phyloP scores from a whole-genome alignment of 805 yeast species.

The Barnettozyma salicaria region DNA sequence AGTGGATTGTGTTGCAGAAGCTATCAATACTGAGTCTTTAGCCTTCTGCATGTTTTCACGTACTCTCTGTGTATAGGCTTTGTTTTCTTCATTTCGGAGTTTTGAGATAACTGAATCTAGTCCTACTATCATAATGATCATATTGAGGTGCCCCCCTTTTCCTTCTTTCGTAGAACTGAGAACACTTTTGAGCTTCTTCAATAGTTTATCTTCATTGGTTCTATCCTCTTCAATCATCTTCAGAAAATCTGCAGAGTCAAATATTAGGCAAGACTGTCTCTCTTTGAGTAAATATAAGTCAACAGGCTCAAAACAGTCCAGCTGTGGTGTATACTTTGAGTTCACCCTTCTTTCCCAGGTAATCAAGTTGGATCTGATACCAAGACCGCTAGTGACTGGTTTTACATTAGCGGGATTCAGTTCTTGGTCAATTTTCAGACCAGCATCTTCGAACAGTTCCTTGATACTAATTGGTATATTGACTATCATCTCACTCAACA shows the following conservation, averaged over 20 bases:
- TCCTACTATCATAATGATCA: slow-evolving; percentile 44
- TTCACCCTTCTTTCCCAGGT: slow-evolving; percentile 45
- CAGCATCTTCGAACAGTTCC: slow-evolving; percentile 20
- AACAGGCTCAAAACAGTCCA: slow-evolving; percentile 53
- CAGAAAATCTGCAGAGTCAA: slow-evolving; percentile 41
- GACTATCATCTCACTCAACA: slow-evolving; percentile 44
- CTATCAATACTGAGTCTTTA: neutral
- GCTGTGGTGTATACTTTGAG: slow-evolving; percentile 41
- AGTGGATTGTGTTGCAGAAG: neutral
- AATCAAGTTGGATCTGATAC: slow-evolving; percentile 23
- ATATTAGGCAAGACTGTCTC: slow-evolving; percentile 36
- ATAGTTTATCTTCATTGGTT: neutral
- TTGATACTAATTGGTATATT: slow-evolving; percentile 33
- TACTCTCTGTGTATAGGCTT: slow-evolving; percentile 36
- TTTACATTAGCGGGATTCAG: slow-evolving; percentile 33
- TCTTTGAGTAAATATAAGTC: slow-evolving; percentile 38
- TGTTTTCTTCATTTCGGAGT: slow-evolving; percentile 40
- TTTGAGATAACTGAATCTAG: slow-evolving; percentile 41
- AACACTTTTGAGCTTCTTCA: slow-evolving; percentile 19
- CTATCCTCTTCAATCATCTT: slow-evolving; percentile 16
- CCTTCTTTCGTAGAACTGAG: slow-evolving; percentile 19
- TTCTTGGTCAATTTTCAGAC: slow-evolving; percentile 23
- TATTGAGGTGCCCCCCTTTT: slow-evolving; percentile 12
- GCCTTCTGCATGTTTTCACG: slow-evolving; percentile 23
- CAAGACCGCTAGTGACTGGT: neutral